Evolutionary conservation across 768 basidiomycete species (phyloP).

Genomic region (Leccinum broughii): DNA sequence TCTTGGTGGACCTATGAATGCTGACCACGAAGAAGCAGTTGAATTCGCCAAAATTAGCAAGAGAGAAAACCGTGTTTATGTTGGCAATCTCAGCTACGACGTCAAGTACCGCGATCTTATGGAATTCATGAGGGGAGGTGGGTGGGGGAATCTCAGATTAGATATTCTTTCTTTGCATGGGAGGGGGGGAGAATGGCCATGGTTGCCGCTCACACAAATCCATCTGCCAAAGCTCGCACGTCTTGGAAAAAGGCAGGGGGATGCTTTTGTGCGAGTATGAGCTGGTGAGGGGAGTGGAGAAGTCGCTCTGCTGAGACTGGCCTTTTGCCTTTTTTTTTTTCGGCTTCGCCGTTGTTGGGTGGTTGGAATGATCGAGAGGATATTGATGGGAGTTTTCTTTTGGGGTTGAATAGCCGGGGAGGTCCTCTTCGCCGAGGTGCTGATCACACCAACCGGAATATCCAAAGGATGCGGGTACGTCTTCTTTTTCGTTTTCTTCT

Average conservation of each 20-base stretch:
- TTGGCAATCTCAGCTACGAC: conserved; percentile 98
- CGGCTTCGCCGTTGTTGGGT: conserved; percentile 45
- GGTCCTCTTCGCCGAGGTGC: conserved; percentile 99
- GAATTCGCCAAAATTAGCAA: conserved; percentile 96
- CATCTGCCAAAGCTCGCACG: conserved; percentile 39
- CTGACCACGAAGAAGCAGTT: conserved; percentile 88
- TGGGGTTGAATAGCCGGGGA: conserved; percentile 96
- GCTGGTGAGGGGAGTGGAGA: conserved; percentile 37
- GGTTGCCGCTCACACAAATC: conserved; percentile 33
- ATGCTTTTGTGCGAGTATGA: conserved; percentile 34
- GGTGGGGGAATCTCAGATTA: conserved; percentile 78
- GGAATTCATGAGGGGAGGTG: conserved; percentile 99
- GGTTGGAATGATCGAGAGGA: conserved; percentile 69
- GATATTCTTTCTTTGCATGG: conserved; percentile 50
- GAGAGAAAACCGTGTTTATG: conserved; percentile 97
- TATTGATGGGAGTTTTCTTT: conserved; percentile 94
- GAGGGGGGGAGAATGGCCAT: conserved; percentile 29
- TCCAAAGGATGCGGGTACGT: conserved; percentile 99
- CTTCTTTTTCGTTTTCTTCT: not conserved
- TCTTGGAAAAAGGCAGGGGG: conserved; percentile 34
- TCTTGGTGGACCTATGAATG: conserved; percentile 87
- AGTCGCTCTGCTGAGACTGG: conserved; percentile 34
- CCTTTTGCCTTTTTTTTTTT: conserved; percentile 43
- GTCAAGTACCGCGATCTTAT: conserved; percentile 98
- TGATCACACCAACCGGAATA: conserved; percentile 92